A percentile compares a stretch with the other conserved stretches of the same genome.
phyloP scores from a whole-genome alignment of 257 asterid genomes.

The Avicennia marina region DNA sequence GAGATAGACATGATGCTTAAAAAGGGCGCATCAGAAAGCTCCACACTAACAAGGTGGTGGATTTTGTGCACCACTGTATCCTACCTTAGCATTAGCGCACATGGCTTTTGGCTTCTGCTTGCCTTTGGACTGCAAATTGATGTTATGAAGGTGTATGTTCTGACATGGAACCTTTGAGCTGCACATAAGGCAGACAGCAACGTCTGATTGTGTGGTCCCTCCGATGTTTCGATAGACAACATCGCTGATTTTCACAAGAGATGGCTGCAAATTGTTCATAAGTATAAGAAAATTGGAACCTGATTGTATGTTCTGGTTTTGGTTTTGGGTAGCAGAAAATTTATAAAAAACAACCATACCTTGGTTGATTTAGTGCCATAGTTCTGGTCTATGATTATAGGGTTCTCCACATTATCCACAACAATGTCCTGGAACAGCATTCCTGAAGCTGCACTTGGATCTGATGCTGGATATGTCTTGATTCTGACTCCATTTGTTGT shows the following conservation, averaged over 20 bases:
- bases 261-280: conserved; percentile 32
- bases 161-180: conserved; percentile 38
- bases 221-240: conserved; percentile 39
- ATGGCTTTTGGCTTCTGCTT: conserved; percentile 13
- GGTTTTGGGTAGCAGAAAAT: neutral
- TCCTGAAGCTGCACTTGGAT: conserved; percentile 35
- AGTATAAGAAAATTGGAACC: neutral
- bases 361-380: conserved; percentile 25
- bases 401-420: conserved; percentile 42
- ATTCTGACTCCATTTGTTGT: conserved; percentile 51
- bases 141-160: conserved; percentile 30
- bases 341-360: conserved; percentile 16
- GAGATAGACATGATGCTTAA: neutral
- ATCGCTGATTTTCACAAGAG: conserved; percentile 39
- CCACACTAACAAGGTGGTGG: conserved; percentile 34
- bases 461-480: conserved; percentile 38
- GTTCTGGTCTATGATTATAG: conserved; percentile 41
- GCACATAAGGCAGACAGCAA: conserved; percentile 33
- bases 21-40: neutral
- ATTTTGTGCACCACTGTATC: conserved; percentile 28
- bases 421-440: conserved; percentile 33
- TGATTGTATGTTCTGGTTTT: neutral
- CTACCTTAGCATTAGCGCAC: conserved; percentile 36
- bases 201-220: conserved; percentile 34
- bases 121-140: conserved; percentile 28